Conservation (phyloP, 345 rosid species). For the Ceriops tagal region DNA sequence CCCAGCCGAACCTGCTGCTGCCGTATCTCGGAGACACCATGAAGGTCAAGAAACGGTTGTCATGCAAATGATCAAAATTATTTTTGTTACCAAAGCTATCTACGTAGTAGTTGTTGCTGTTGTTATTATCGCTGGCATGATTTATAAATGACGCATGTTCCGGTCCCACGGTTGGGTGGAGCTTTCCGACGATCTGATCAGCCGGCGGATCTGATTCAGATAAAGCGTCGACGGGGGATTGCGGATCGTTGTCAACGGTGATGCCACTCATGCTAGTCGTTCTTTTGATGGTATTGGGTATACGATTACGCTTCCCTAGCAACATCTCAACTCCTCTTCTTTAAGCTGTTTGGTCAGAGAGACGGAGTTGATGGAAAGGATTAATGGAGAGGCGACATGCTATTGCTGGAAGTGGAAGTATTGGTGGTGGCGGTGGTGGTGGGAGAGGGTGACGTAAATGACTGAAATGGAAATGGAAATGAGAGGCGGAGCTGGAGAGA, state of each 20-base stretch:
- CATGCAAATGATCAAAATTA: constrained; percentile 9
- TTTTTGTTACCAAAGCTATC: background rate
- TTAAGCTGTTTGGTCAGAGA: background rate
- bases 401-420: no score
- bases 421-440: no score
- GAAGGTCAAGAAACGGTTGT: constrained; percentile 34
- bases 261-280: constrained; percentile 71
- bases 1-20: constrained; percentile 3
- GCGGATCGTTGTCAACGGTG: constrained; percentile 26
- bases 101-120: background rate
- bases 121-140: background rate
- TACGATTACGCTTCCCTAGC: constrained; percentile 64
- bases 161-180: background rate
- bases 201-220: constrained; percentile 30
- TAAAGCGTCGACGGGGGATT: constrained; percentile 26
- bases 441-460: background rate
- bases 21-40: constrained; percentile 47
- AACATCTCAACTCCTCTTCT: constrained; percentile 38
- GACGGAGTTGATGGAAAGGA: background rate
- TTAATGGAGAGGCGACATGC: no score
- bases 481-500: constrained; percentile 17
- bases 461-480: constrained; percentile 6
- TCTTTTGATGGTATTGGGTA: constrained; percentile 42
- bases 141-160: background rate
- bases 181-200: constrained; percentile 15